Percentiles rank a stretch among this genome's conserved stretches.
Conservation (phyloP, 257 asterid species). For the Apocynum venetum region DNA sequence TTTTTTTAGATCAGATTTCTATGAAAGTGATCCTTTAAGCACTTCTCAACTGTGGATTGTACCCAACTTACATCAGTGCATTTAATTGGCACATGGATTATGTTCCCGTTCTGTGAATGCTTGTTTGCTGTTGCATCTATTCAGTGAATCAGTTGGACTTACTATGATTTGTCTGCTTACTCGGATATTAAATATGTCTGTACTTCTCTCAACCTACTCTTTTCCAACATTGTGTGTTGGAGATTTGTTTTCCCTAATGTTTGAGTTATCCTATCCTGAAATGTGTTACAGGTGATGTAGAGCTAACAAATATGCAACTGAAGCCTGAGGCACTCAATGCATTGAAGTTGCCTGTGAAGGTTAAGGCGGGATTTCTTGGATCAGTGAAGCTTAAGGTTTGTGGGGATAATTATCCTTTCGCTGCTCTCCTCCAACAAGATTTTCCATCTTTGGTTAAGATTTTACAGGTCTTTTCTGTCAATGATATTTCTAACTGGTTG, state of each 20-base stretch:
- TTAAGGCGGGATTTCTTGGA: slow-evolving; percentile 98
- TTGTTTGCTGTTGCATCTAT: not conserved
- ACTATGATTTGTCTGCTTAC: not conserved
- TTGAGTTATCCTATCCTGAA: slow-evolving; percentile 1
- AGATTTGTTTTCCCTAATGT: not conserved
- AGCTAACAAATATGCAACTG: slow-evolving; percentile 90
- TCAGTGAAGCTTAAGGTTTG: slow-evolving; percentile 96
- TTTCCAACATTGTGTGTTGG: not conserved
- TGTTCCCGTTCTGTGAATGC: not conserved
- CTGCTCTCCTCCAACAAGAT: not conserved
- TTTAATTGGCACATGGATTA: not conserved
- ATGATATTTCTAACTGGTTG: slow-evolving; percentile 11
- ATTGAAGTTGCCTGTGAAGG: slow-evolving; percentile 90
- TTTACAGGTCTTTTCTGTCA: slow-evolving; percentile 5
- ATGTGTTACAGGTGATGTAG: slow-evolving; percentile 73
- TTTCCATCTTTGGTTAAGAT: not conserved
- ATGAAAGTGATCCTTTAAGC: not conserved
- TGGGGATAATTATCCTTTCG: slow-evolving; percentile 5
- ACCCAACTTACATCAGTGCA: not conserved
- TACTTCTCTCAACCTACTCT: slow-evolving; percentile 5
- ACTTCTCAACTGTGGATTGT: not conserved
- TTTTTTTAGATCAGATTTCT: not conserved
- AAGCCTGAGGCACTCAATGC: slow-evolving; percentile 99
- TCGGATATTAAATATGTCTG: not conserved
- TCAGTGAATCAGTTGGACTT: not conserved